phyloP scores from a whole-genome alignment of 352 stramenopile species.

The Phytophthora ohioensis region DNA sequence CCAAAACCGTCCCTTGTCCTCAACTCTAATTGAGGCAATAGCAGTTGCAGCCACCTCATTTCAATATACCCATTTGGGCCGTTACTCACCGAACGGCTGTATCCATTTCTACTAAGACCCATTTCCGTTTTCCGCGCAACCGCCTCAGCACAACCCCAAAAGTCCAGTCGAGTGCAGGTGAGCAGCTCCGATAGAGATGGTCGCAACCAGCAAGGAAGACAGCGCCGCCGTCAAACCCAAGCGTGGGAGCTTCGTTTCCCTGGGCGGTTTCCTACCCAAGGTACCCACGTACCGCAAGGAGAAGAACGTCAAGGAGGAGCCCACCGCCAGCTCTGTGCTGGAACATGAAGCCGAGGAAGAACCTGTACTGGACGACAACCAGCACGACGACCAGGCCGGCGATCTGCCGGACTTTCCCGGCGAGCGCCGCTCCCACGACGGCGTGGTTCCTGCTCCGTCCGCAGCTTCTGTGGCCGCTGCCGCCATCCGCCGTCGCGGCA shows the following conservation, averaged over 20 bases:
- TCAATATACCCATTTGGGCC: background rate
- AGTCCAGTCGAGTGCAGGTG: constrained; percentile 26
- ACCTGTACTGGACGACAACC: constrained; percentile 38
- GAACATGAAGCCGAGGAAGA: constrained; percentile 43
- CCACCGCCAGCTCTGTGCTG: background rate
- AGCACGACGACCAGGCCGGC: constrained; percentile 52
- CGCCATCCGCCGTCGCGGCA: constrained; percentile 50
- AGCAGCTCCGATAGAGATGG: constrained; percentile 39
- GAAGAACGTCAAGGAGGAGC: constrained; percentile 45
- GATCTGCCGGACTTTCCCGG: constrained; percentile 55
- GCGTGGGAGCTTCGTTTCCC: constrained; percentile 43
- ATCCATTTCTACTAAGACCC: constrained; percentile 16
- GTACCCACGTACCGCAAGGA: constrained; percentile 59
- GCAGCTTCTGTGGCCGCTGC: constrained; percentile 39
- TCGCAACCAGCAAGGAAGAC: constrained; percentile 52
- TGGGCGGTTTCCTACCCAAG: constrained; percentile 73
- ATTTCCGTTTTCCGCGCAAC: constrained; percentile 9
- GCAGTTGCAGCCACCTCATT: background rate
- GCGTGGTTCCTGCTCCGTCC: constrained; percentile 37
- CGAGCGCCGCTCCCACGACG: constrained; percentile 60
- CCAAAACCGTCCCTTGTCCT: too few relatives aligned
- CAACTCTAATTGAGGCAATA: background rate
- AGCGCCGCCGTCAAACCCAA: constrained; percentile 54
- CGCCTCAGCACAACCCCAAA: constrained; percentile 33
- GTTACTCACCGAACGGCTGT: constrained; percentile 20